Evolutionary conservation across 495 filamentous ascomycete genomes (phyloP), one percentile per base, ranked within the genome.

Genomic region (Cryomyces antarcticus): DNA sequence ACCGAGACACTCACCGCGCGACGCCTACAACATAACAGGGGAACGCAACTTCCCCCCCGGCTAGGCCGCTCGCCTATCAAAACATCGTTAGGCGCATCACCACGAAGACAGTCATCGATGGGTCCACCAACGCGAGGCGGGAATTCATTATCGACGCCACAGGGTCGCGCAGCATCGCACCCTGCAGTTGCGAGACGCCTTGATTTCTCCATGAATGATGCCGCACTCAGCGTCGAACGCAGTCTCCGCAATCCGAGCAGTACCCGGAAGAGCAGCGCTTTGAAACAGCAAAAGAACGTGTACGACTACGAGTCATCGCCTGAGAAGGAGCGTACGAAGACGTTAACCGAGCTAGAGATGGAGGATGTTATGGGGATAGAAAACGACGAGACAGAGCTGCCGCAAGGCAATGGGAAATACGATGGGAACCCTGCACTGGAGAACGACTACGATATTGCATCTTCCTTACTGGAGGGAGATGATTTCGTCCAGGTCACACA

Each of bases 31-130:
- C 33, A 35, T 30, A 49, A 49, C 35, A 47, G 57, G 29, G 50
- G 55, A 37, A 62, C 38, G 40, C 49, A 48, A 53, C 54, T 67
- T 35, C 62, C 65, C 31, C 65, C 69, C 2, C 52, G 68, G 28
- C 63, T 64, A 17, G 59, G 60, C 5, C 57, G 66, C 36, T 73
- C 69, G 3, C 73, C 73, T 3, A 62, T 66, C 27, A 77, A 72
- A 56, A 69, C 71, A 5, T 50, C 60, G 11, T 56, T 75, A n/a
- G 66, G 65, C 31, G 71, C 72, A 1, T 70, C 73, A 12, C 68
- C 70, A 4, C 60, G 69, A 41, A 61, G 70, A 57, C 47, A 56
- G 53, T 46, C 49, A 57, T 54, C 67, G 30, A 48, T 67, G 47
- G 55, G 64, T 43, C 51, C 66, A 56, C 40, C 44, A 31, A 43